Evolutionary conservation across 768 basidiomycete genomes (phyloP).

Genomic region (Antrodiella citrinella): DNA sequence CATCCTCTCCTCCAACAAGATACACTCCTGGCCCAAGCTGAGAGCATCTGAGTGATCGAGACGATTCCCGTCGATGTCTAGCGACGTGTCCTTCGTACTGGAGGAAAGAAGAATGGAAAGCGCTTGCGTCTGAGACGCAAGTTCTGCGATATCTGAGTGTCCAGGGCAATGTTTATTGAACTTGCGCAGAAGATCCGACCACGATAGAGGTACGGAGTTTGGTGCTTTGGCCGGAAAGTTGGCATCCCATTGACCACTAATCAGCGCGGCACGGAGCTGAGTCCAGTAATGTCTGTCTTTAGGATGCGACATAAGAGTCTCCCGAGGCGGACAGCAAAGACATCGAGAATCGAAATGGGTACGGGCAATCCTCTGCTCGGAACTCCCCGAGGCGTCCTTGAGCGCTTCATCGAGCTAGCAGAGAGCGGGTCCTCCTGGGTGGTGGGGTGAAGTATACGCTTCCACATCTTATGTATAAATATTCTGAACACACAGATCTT

Average conservation of each 20-base stretch:
- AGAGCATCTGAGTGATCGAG: constrained; percentile 28
- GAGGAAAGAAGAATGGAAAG: constrained; percentile 42
- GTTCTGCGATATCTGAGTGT: constrained; percentile 49
- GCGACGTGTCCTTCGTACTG: constrained; percentile 35
- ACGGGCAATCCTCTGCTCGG: too few species aligned
- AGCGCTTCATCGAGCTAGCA: too few species aligned
- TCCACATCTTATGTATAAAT: too few species aligned
- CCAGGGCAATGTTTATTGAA: constrained; percentile 78
- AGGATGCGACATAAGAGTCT: constrained; percentile 28
- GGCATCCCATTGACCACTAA: constrained; percentile 68
- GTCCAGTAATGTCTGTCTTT: constrained; percentile 77
- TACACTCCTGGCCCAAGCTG: constrained; percentile 49
- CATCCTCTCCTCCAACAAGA: constrained; percentile 42
- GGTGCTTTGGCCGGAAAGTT: constrained; percentile 50
- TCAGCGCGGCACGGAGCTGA: constrained; percentile 63
- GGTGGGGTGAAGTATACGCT: too few species aligned
- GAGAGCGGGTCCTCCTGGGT: too few species aligned
- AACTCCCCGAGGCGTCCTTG: too few species aligned
- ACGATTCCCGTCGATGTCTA: constrained; percentile 42
- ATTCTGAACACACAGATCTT: too few species aligned
- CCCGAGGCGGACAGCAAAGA: not conserved
- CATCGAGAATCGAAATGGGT: not conserved
- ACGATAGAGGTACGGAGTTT: constrained; percentile 46
- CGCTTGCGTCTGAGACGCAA: constrained; percentile 60
- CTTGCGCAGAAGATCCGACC: constrained; percentile 78